Base-by-base conservation (phyloP, 1,139 yeast genomes). In the Pneumocystis carinii region DNA sequence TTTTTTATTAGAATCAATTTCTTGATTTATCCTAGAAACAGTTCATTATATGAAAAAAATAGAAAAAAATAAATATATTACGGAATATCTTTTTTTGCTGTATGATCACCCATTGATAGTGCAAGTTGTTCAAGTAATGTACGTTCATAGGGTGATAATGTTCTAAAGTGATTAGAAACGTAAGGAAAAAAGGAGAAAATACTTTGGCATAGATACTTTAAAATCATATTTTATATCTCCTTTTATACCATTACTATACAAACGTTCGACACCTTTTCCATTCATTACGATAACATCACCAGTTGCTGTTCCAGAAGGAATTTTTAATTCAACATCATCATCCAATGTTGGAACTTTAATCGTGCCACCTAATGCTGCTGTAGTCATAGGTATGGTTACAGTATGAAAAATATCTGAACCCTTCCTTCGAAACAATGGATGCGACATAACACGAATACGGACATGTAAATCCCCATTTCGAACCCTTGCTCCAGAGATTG, bases 321-420 rank as follows among this genome's bases (percentile, higher is more conserved):
- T 84, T 73, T 84, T 87, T 65, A 92, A 76, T 72, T 90, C 86
- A 66, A 94, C 78, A 59, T 72, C 74, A 5, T 74, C 74, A 59
- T 80, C 79, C 42, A 92, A 81, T 0, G 97, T 90, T 53, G 97
- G 97, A 15, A 92, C 83, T 60, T 86, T 82, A 37, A 92, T 81
- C 63, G 83, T 84, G 42, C 99, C 99, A 65, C 99, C 99, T 61
- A 92, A 78, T 0, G 96, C 92, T 1, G 98, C 98, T 0, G 98
- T 92, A 0, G 98, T 92, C 84, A 90, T 87, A 61, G 94, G 86
- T 63, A 92, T 83, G 60, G 83, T 83, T 62, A 85, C 83, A 48
- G 79, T 77, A 70, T 83, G 80, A 65, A 86, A 74, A 67, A 92
- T 79, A 70, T 86, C 83, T 66, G 81, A 78, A 59, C 86, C 86